phyloP scores from a whole-genome alignment of 257 asterid species.

The Solanum medicagineum region DNA sequence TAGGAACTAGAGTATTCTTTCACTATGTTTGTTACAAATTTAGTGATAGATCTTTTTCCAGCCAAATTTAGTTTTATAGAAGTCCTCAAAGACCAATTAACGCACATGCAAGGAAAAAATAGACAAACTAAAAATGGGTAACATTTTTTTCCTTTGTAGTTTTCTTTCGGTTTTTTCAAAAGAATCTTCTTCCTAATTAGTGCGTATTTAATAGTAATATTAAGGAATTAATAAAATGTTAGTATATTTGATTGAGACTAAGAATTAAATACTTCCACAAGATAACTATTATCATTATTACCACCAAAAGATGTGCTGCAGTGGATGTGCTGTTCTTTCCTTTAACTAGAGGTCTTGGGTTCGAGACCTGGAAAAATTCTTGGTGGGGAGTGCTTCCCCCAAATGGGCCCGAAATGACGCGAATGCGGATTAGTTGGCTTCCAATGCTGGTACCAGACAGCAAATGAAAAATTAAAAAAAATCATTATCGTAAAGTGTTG shows the following conservation, averaged over 20 bases:
- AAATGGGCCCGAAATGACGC: too few relatives aligned
- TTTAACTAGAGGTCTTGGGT: too few relatives aligned
- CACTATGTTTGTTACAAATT: not conserved
- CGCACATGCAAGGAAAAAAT: not conserved
- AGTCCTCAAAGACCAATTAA: not conserved
- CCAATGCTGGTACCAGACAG: too few relatives aligned
- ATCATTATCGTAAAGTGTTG: not conserved
- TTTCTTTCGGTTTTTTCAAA: not conserved
- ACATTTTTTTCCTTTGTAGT: not conserved
- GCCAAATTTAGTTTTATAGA: not conserved
- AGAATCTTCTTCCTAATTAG: not conserved
- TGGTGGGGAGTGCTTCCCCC: too few relatives aligned
- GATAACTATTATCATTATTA: too few relatives aligned
- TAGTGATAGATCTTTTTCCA: not conserved
- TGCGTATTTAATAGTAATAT: not conserved
- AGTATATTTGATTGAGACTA: not conserved
- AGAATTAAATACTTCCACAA: not conserved
- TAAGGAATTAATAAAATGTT: not conserved
- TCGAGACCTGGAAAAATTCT: too few relatives aligned
- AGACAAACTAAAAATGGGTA: not conserved
- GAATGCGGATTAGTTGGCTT: too few relatives aligned
- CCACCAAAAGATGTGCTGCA: too few relatives aligned
- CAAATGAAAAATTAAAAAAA: too few relatives aligned
- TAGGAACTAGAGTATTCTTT: not conserved
- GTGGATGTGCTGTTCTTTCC: too few relatives aligned